phyloP scores from a whole-genome alignment of 1,139 yeast species.

The Yamadazyma songkhlaensis region DNA sequence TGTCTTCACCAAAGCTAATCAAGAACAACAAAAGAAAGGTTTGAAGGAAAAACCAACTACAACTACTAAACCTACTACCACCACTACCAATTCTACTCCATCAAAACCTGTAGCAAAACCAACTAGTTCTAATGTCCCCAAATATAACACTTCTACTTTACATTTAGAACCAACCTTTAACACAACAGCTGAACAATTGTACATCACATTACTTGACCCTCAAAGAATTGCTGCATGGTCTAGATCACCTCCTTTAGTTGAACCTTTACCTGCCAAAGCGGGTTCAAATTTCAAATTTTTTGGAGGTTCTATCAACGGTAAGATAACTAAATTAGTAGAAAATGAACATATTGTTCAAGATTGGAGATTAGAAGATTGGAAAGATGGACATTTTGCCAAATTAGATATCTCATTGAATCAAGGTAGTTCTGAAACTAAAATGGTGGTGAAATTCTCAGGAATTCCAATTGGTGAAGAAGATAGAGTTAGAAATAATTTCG shows the following conservation, averaged over 20 bases:
- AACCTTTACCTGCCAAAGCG: conserved; percentile 46
- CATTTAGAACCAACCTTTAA: conserved; percentile 79
- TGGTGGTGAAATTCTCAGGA: conserved; percentile 81
- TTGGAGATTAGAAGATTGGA: conserved; percentile 94
- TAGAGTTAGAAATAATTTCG: conserved; percentile 77
- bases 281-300: conserved; percentile 70
- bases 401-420: conserved; percentile 66
- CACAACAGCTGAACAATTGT: conserved; percentile 84
- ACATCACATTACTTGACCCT: conserved; percentile 70
- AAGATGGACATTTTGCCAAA: conserved; percentile 71
- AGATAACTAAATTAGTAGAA: conserved; percentile 56
- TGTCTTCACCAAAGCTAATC: conserved; percentile 64
- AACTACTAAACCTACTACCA: conserved; percentile 4
- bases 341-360: conserved; percentile 61
- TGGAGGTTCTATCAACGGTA: conserved; percentile 86
- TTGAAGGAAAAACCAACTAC: background rate
- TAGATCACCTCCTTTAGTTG: conserved; percentile 67
- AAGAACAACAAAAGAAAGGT: conserved; percentile 20
- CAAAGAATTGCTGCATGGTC: conserved; percentile 87
- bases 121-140: conserved; percentile 36
- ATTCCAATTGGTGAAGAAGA: conserved; percentile 98
- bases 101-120: conserved; percentile 8
- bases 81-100: conserved; percentile 4
- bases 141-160: conserved; percentile 76
- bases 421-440: conserved; percentile 77